Base-by-base conservation (phyloP, 352 stramenopile genomes). In the Pythium angustatum region DNA sequence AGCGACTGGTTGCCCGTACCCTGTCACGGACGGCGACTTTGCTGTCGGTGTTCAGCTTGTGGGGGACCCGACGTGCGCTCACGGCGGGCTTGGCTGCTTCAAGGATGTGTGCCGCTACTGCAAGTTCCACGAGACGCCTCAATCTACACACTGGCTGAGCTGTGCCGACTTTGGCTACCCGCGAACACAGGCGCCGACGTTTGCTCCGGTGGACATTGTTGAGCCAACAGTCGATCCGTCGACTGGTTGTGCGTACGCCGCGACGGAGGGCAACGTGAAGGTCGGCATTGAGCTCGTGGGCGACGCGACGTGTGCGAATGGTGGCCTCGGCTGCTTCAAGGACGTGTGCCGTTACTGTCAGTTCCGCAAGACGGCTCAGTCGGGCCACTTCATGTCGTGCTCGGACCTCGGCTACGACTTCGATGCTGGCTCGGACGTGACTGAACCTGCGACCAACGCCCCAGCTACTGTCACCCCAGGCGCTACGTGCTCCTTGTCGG, bases 301-400 rank as follows among this genome's bases (percentile, higher is more conserved):
- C 5, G 74, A 85, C 38, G 54, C 44, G 2, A 55, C 49, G 26
- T 76, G 65, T 44, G 48, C 51, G 10, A 38, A 27, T 41, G 65
- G 66, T 15, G 61, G 66, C 17, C 27, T 69, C 10, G 61, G 62
- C 14, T 77, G 70, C 52, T 69, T 60, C 53, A 43, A 51, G 34
- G 36, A 72, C 24, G 51, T 79, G n/a, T 85, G 77, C 47, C 69
- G 74, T 33, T 81, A 75, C 56, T 85, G 74, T 33, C 56, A 71
- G 64, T 58, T 40, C 44, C 28, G 34, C 19, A 50, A 55, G 19
- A 70, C 66, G 8, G 36, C 49, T 28, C 40, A 69, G 28, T 72
- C 66, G 19, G 54, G 44, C 10, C 66, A 72, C 52, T 50, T 72
- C 15, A 22, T 60, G 36, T 30, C 47, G 17, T 71, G 64, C 36